These are phyloP conservation scores for Aristolochia fimbriata DNA, from an alignment of 164 flowering plant genomes.

Conservation along the genomic window DNA sequence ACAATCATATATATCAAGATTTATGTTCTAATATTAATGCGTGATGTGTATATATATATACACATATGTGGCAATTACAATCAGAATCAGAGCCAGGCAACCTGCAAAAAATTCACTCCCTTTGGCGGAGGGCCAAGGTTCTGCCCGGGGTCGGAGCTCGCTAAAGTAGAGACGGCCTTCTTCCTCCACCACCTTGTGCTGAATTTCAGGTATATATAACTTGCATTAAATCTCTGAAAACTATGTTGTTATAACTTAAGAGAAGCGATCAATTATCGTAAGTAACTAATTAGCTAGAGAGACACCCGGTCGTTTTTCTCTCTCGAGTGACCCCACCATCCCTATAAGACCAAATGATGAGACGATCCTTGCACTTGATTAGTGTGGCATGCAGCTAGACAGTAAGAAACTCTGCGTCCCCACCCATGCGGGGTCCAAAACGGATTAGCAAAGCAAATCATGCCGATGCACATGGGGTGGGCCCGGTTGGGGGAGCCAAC, in stretches of 20 bases:
- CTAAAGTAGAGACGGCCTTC: slow-evolving; percentile 57
- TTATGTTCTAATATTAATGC: not conserved
- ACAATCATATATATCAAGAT: too few relatives aligned
- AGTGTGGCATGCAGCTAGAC: too few relatives aligned
- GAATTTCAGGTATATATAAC: slow-evolving; percentile 53
- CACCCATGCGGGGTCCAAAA: not conserved
- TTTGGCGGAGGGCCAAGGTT: slow-evolving; percentile 71
- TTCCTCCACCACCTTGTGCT: slow-evolving; percentile 67
- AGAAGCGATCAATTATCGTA: too few relatives aligned
- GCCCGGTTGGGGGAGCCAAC: not conserved
- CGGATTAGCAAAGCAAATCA: not conserved
- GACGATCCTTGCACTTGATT: too few relatives aligned
- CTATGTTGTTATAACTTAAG: not conserved
- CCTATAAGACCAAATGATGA: too few relatives aligned
- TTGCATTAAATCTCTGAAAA: too few relatives aligned
- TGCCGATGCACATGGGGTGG: not conserved
- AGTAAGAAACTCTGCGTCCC: not conserved
- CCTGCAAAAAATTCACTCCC: slow-evolving; percentile 57
- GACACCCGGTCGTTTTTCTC: too few relatives aligned
- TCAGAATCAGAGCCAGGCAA: slow-evolving; percentile 34
- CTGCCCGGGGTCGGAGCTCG: slow-evolving; percentile 73
- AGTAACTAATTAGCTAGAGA: too few relatives aligned
- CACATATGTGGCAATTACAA: not conserved
- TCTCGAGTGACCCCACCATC: too few relatives aligned
- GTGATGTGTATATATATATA: not conserved